Evolutionary conservation across 2,329 filamentous ascomycete genomes (phyloP).

Genomic region (Thermothelomyces thermophilus): DNA sequence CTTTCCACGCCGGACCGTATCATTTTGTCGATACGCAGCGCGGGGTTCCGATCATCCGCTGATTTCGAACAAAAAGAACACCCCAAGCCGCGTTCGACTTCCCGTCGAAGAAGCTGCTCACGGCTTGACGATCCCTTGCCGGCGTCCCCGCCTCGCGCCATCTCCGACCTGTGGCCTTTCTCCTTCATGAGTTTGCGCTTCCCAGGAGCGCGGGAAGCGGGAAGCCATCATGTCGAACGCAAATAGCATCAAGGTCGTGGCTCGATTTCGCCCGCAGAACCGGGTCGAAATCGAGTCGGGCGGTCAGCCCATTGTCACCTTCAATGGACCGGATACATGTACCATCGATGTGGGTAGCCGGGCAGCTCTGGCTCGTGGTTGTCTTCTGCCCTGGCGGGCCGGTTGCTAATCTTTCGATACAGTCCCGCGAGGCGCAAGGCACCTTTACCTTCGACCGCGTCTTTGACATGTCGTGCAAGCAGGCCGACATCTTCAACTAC

Average conservation of each 20-base stretch:
- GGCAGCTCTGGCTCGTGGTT: conserved; percentile 5
- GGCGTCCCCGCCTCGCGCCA: not conserved
- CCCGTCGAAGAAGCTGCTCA: not conserved
- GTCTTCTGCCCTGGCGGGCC: not conserved
- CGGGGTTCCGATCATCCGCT: not conserved
- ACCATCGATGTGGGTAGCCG: conserved; percentile 62
- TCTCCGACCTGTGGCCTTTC: conserved; percentile 6
- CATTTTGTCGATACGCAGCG: conserved; percentile 2
- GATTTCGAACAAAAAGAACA: not conserved
- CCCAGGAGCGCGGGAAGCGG: conserved; percentile 25
- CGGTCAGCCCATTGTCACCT: conserved; percentile 85
- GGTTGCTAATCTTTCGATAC: conserved; percentile 24
- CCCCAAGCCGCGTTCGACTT: not conserved
- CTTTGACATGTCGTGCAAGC: conserved; percentile 87
- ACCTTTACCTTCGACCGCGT: conserved; percentile 96
- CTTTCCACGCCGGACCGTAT: not conserved
- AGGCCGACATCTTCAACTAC: conserved; percentile 95
- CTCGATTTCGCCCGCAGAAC: conserved; percentile 96
- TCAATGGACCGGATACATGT: conserved; percentile 85
- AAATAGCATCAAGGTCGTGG: conserved; percentile 80
- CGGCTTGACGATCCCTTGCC: not conserved
- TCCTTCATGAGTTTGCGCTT: conserved; percentile 27
- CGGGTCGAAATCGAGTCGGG: conserved; percentile 84
- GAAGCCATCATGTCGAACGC: conserved; percentile 48
- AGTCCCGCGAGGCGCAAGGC: conserved; percentile 78